Evolutionary conservation across 208 protist species (phyloP).

Genomic region (Spongospora subterranea): DNA sequence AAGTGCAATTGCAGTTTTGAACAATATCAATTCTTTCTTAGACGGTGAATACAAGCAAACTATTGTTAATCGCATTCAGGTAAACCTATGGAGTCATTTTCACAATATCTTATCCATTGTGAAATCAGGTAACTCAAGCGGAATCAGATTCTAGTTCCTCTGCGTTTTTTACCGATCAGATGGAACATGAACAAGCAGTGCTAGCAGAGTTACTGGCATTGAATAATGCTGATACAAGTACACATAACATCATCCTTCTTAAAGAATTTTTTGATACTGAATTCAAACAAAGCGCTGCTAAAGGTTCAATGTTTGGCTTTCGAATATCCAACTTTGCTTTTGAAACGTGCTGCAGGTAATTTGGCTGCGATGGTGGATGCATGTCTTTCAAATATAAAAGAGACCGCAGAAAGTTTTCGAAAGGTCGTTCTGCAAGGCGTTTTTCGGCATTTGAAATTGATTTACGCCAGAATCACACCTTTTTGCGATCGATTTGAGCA

Average conservation of each 20-base stretch:
- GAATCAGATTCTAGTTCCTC: background rate
- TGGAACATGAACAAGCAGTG: background rate
- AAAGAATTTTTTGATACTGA: constrained; percentile 50
- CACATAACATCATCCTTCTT: constrained; percentile 34
- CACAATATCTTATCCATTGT: background rate
- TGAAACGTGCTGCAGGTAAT: background rate
- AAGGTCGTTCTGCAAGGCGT: background rate
- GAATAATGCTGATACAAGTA: constrained; percentile 40
- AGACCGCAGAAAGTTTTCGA: background rate
- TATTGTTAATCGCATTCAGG: constrained; percentile 33
- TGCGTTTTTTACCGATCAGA: constrained; percentile 18
- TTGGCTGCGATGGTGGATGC: background rate
- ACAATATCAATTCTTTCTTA: constrained; percentile 52
- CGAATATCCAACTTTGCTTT: background rate
- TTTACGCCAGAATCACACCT: background rate
- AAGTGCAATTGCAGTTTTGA: constrained; percentile 21
- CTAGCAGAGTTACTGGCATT: background rate
- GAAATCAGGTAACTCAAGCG: background rate
- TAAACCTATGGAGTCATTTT: background rate
- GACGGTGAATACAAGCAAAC: background rate
- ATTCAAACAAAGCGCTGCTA: background rate
- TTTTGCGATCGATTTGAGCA: constrained; percentile 35
- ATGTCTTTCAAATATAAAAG: background rate
- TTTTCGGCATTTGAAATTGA: background rate
- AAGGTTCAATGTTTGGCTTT: background rate